phyloP scores from a whole-genome alignment of 1,284 basidiomycete species.

The Rhizoctonia solani region DNA sequence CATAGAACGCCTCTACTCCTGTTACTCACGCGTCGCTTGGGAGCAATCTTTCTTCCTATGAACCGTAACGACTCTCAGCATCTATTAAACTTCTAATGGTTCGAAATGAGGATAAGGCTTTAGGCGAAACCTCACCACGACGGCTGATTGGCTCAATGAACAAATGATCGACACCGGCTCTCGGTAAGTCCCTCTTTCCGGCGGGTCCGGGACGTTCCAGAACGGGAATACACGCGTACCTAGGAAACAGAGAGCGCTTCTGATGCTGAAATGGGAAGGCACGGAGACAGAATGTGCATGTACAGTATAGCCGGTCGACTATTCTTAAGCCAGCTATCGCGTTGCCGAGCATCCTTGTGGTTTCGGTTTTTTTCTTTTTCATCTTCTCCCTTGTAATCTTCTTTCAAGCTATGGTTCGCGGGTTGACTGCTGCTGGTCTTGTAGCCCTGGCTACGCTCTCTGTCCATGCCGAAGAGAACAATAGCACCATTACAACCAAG shows the following conservation, averaged over 20 bases:
- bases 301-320: background rate
- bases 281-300: background rate
- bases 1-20: no score
- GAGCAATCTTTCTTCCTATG: no score
- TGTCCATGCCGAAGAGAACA: conserved; percentile 13
- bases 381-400: background rate
- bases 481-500: conserved; percentile 24
- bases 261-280: background rate
- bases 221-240: conserved; percentile 20
- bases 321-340: no score
- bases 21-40: no score
- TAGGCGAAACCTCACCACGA: no score
- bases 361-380: background rate
- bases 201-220: conserved; percentile 2
- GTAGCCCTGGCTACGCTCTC: background rate
- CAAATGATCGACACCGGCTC: background rate
- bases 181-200: conserved; percentile 4
- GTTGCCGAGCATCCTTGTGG: no score
- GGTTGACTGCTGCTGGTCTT: conserved; percentile 16
- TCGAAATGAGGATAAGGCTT: no score
- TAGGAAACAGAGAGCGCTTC: conserved; percentile 15
- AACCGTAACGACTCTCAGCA: no score
- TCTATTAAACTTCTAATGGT: no score
- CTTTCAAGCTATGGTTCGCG: conserved; percentile 4
- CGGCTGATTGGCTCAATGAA: no score